A percentile compares a stretch with the other conserved stretches of the same genome.
phyloP scores from a whole-genome alignment of 306 rosid genomes.

The Glycine latifolia region DNA sequence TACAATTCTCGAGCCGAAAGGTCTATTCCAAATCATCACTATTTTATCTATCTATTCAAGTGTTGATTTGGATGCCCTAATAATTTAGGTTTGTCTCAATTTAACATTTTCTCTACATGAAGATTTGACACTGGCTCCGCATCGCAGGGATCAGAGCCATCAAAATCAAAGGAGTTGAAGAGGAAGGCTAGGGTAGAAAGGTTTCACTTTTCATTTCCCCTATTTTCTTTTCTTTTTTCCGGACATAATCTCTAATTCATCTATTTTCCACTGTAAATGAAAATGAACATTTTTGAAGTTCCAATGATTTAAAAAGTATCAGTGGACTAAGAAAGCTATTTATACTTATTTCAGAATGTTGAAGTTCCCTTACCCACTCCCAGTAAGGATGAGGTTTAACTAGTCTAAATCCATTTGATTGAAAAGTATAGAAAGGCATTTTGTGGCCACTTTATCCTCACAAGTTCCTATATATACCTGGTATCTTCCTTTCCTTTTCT shows the following conservation, averaged over 20 bases:
- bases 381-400: no score
- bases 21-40: slow-evolving; percentile 38
- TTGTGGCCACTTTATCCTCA: no score
- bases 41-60: no score
- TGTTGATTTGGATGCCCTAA: background rate
- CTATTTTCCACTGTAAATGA: background rate
- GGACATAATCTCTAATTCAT: background rate
- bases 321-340: no score
- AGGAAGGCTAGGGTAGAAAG: slow-evolving; percentile 94
- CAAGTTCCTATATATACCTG: slow-evolving; percentile 51
- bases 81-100: slow-evolving; percentile 10
- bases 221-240: background rate
- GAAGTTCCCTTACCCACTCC: no score
- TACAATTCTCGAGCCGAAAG: slow-evolving; percentile 92
- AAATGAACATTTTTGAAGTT: background rate
- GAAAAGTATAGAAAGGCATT: no score
- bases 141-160: slow-evolving; percentile 55
- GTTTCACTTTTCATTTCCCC: slow-evolving; percentile 44
- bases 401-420: no score
- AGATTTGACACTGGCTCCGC: slow-evolving; percentile 73
- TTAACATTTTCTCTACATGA: slow-evolving; percentile 12
- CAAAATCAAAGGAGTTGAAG: slow-evolving; percentile 72
- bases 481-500: slow-evolving; percentile 50
- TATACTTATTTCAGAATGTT: no score
- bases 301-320: no score